Base-by-base conservation (phyloP, 2,329 filamentous ascomycete genomes). In the Diaporthe humulicola region DNA sequence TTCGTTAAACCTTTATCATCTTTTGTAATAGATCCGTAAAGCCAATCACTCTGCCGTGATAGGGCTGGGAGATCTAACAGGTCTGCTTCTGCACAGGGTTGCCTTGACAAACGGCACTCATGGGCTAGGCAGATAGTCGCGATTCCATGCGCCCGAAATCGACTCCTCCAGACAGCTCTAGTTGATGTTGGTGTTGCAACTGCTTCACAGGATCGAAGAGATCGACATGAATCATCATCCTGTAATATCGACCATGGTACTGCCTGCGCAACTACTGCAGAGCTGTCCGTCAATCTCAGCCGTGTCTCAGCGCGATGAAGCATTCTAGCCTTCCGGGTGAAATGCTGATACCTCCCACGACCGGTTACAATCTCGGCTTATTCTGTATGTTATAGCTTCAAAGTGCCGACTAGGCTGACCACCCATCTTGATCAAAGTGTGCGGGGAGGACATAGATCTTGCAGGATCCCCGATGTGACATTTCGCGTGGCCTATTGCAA, bases 161-260 rank as follows among this genome's bases (percentile, higher is more conserved):
- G 42, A 67, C 61, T 67, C 42, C 42, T 67, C 61, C 61, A 50
- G 17, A 25, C 61, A 25, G 19, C 22, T 48, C 28, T 17, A 48
- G 28, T 36, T 36, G 42, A 25, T 67, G 36, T 50, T 67, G 40
- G 15, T 67, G 61, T 48, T 38, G 61, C 42, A 67, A 67, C 42
- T 48, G 19, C 12, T 38, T 67, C 61, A 67, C 22, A 50, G 7
- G 28, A 67, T 50, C 30, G 12, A 3, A 15, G 10, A 52, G 61
- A 38, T 52, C 61, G 61, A 38, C 61, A 67, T 67, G 61, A 67
- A 38, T 67, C 61, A 67, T 36, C 61, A 48, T 52, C 42, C 61
- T 67, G 42, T 12, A 67, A 67, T 67, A 17, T 67, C 3, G 45
- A 7, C 25, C 30, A 38, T 3, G 19, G 45, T 50, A 25, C 25